A percentile compares a stretch with the other conserved stretches of the same genome.
Conservation (phyloP, 495 filamentous ascomycete genomes). For the Terfezia claveryi region DNA sequence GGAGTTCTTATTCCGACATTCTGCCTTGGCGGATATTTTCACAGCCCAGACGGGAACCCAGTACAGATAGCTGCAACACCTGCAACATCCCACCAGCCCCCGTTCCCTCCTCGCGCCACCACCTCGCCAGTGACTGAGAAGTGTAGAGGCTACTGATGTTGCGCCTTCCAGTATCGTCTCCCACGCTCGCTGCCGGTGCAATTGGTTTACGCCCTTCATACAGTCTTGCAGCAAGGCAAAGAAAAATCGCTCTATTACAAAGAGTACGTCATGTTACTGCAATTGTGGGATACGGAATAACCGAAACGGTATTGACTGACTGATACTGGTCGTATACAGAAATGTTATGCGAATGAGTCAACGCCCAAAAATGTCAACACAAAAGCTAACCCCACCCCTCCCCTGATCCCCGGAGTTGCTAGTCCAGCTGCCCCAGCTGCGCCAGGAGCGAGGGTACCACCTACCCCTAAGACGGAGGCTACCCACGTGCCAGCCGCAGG, state of each 20-base stretch:
- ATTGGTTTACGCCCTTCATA: slow-evolving; percentile 3
- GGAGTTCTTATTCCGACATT: no score
- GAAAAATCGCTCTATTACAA: no score
- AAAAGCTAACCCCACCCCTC: slow-evolving; percentile 23
- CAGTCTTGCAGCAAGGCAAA: neutral
- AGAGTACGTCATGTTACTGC: no score
- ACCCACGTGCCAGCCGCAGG: neutral
- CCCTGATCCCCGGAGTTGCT: slow-evolving; percentile 34
- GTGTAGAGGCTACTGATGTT: slow-evolving; percentile 9
- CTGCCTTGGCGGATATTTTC: no score
- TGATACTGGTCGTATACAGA: no score
- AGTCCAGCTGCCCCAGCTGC: slow-evolving; percentile 25
- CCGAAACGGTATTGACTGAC: no score
- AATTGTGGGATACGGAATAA: no score
- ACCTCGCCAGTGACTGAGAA: neutral
- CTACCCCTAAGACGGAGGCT: slow-evolving; percentile 3
- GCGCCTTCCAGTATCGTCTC: slow-evolving; percentile 10
- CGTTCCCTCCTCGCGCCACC: neutral
- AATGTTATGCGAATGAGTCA: no score
- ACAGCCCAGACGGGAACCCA: no score
- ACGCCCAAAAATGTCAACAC: slow-evolving; percentile 6
- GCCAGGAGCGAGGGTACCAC: slow-evolving; percentile 13
- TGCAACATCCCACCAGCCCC: no score
- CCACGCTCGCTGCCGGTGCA: slow-evolving; percentile 10
- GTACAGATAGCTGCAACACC: no score